Conservation (phyloP, 495 filamentous ascomycete genomes). For the Aspergillus homomorphus region DNA sequence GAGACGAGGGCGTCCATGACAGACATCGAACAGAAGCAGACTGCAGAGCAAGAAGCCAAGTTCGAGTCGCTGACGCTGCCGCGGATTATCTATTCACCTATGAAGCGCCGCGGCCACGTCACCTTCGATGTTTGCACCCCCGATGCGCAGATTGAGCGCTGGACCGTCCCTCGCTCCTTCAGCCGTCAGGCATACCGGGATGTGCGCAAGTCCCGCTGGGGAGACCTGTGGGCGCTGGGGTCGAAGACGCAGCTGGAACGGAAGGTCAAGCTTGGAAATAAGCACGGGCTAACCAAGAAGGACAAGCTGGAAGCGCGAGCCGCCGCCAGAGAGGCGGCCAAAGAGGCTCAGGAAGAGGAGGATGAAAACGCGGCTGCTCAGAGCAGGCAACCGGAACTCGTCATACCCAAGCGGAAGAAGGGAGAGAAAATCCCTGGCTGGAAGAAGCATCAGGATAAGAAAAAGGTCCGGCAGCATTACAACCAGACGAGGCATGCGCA, state of each 20-base stretch:
- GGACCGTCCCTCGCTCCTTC: slow-evolving; percentile 82
- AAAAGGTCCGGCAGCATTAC: slow-evolving; percentile 37
- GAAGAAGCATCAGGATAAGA: slow-evolving; percentile 46
- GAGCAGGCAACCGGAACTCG: slow-evolving; percentile 34
- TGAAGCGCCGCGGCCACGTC: slow-evolving; percentile 86
- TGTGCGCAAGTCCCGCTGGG: slow-evolving; percentile 86
- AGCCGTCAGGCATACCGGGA: slow-evolving; percentile 80
- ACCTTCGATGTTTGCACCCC: slow-evolving; percentile 91
- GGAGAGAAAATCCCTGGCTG: slow-evolving; percentile 44
- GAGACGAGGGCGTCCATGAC: slow-evolving; percentile 16
- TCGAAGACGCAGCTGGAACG: slow-evolving; percentile 76
- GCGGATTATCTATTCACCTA: slow-evolving; percentile 69
- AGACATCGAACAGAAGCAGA: slow-evolving; percentile 7
- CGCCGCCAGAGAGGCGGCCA: slow-evolving; percentile 8
- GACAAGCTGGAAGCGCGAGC: slow-evolving; percentile 39
- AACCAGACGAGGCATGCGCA: slow-evolving; percentile 30
- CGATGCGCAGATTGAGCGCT: slow-evolving; percentile 81
- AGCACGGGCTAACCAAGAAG: slow-evolving; percentile 55
- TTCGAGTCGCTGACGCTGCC: slow-evolving; percentile 70
- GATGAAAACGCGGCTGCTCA: slow-evolving; percentile 18
- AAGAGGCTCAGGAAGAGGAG: slow-evolving; percentile 31
- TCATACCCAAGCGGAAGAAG: slow-evolving; percentile 31
- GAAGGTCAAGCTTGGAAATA: slow-evolving; percentile 58
- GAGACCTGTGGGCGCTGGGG: slow-evolving; percentile 92
- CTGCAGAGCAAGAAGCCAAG: slow-evolving; percentile 6